These are phyloP conservation scores for Saccharomyces mikatae DNA, from an alignment of 805 yeast species.

Conservation along the genomic window DNA sequence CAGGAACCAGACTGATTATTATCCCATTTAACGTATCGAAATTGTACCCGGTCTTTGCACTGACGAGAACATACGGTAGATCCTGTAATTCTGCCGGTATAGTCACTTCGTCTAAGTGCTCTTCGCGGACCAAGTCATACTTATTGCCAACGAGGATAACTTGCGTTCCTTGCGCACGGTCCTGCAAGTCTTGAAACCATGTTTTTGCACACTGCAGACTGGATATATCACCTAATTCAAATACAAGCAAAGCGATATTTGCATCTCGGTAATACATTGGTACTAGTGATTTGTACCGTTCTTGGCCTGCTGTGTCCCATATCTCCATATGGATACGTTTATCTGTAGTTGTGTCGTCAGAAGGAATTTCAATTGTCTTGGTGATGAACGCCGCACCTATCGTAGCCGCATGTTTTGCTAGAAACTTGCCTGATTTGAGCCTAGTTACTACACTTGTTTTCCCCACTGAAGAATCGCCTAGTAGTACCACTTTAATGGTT, in stretches of 20 bases:
- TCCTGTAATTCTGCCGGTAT: conserved; percentile 37
- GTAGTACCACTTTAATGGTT: conserved; percentile 45
- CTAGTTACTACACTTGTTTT: conserved; percentile 60
- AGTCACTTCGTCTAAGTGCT: conserved; percentile 37
- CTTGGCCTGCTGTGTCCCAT: conserved; percentile 88
- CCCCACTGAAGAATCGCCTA: conserved; percentile 66
- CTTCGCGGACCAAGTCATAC: conserved; percentile 44
- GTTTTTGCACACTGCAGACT: conserved; percentile 62
- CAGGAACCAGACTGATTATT: conserved; percentile 37
- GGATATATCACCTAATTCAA: conserved; percentile 60
- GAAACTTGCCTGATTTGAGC: conserved; percentile 62
- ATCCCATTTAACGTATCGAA: conserved; percentile 37
- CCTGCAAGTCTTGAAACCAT: conserved; percentile 62
- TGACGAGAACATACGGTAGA: conserved; percentile 35
- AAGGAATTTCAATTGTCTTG: conserved; percentile 41
- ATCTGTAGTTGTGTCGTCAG: conserved; percentile 6
- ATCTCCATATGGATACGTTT: conserved; percentile 65
- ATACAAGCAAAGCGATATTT: conserved; percentile 71
- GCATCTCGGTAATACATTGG: conserved; percentile 81
- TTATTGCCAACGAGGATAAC: conserved; percentile 76
- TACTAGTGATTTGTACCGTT: conserved; percentile 65
- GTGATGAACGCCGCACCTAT: conserved; percentile 81
- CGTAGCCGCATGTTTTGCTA: conserved; percentile 66
- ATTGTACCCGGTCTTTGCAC: conserved; percentile 49
- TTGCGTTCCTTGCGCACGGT: conserved; percentile 51